Base-by-base conservation (phyloP, 495 filamentous ascomycete species). In the Entonaema liquescens region DNA sequence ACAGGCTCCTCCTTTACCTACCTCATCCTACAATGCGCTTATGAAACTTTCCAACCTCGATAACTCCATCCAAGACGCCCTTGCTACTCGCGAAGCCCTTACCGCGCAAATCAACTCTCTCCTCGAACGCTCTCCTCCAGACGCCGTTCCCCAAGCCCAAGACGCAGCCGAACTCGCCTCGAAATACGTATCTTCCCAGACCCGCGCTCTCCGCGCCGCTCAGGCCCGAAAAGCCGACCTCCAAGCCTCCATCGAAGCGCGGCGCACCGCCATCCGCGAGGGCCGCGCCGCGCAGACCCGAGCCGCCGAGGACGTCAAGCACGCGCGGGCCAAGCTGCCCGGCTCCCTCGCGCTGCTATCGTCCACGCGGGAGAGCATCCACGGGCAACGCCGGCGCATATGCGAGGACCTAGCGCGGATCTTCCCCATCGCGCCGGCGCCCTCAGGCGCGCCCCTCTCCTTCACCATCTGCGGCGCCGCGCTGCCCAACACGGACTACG, bases 1-100 rank as follows among this genome's bases (percentile, higher is more conserved):
- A 74, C 79, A 83, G 66, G 79, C 79, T 8, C 70, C 79, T 21
- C 53, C 81, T 13, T 31, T 81, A 15, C 67, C 80, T 0, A 95
- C 92, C 1, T 93, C 93, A 5, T 94, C 93, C 1, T 99, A 97
- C 79, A 95, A 96, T 74, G 89, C 92, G 1, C 81, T 99, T 49
- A 96, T 97, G 91, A 88, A 90, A 31, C 83, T 99, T 29, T 90
- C 92, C 13, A 98, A 93, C 59, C 82, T 99, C 38, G 94, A 97
- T 65, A 91, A 93, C 73, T 97, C 94, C 65, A 91, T 98, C 35
- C 92, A 97, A 78, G 95, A 99, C 74, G 94, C 94, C 5, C 77
- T 97, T 0, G 85, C 87, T 1, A 98, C 93, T 0, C 86, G 92
- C 4, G 89, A 92, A 64, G 86, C 85, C 56, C 79, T 99, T 8